phyloP scores from a whole-genome alignment of 345 rosid genomes.

The Isatis tinctoria region DNA sequence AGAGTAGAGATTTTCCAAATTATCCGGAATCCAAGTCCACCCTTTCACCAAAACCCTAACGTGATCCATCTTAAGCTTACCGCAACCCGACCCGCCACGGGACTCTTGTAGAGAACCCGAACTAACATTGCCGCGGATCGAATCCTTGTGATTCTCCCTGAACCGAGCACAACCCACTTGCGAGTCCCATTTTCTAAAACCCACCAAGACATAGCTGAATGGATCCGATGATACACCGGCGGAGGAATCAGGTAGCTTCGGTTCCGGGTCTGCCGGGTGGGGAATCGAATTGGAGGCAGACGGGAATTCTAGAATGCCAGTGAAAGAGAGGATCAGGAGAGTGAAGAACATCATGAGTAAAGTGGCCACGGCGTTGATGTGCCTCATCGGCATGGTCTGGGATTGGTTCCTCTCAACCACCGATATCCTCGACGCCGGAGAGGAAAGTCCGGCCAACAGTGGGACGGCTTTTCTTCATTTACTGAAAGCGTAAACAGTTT shows the following conservation, averaged over 20 bases:
- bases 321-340: slow-evolving; percentile 64
- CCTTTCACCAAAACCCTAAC: slow-evolving; percentile 81
- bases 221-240: slow-evolving; percentile 39
- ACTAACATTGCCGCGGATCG: slow-evolving; percentile 36
- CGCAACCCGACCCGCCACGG: slow-evolving; percentile 42
- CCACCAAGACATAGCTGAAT: slow-evolving; percentile 50
- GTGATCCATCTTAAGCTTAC: slow-evolving; percentile 51
- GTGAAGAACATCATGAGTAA: slow-evolving; percentile 58
- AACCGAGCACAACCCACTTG: slow-evolving; percentile 76
- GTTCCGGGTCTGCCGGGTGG: not conserved
- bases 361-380: slow-evolving; percentile 45
- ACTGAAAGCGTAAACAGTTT: slow-evolving; percentile 4
- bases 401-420: not conserved
- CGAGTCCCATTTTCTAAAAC: slow-evolving; percentile 74
- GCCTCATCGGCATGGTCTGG: slow-evolving; percentile 53
- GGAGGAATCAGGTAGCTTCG: slow-evolving; percentile 1
- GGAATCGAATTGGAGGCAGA: slow-evolving; percentile 40
- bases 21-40: slow-evolving; percentile 98
- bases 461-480: not conserved
- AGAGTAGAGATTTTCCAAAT: slow-evolving; percentile 79
- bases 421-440: slow-evolving; percentile 27
- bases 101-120: slow-evolving; percentile 54
- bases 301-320: slow-evolving; percentile 76
- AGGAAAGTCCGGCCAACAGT: slow-evolving; percentile 19
- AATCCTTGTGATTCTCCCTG: slow-evolving; percentile 36